Conservation (phyloP, 441 rosid genomes). For the Sinapis alba region DNA sequence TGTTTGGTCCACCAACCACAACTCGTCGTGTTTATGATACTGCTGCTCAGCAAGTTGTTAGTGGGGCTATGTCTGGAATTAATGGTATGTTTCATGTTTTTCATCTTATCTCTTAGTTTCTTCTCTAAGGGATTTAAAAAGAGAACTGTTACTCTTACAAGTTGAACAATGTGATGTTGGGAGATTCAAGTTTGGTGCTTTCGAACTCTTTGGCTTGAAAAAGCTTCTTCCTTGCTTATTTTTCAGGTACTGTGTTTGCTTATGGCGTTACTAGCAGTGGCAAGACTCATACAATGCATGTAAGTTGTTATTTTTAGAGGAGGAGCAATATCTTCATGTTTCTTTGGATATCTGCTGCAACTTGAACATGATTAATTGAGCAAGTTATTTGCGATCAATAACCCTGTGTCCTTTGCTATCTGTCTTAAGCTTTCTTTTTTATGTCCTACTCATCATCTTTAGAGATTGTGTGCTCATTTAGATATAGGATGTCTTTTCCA, state of each 20-base stretch:
- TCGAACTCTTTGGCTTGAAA: conserved; percentile 4
- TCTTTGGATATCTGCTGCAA: conserved; percentile 9
- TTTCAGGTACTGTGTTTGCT: conserved; percentile 95
- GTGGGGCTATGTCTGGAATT: conserved; percentile 90
- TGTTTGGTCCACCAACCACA: conserved; percentile 95
- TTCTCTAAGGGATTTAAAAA: not conserved
- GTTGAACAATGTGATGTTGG: conserved; percentile 24
- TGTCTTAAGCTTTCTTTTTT: not conserved
- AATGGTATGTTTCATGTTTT: conserved; percentile 55
- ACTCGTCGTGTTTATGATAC: conserved; percentile 88
- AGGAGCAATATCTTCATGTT: not conserved
- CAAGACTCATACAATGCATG: conserved; percentile 99
- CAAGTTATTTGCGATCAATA: not conserved
- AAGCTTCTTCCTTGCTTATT: conserved; percentile 9
- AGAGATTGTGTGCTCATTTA: conserved; percentile 1
- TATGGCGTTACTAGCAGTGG: conserved; percentile 99
- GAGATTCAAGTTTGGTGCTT: conserved; percentile 3
- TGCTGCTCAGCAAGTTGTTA: conserved; percentile 87
- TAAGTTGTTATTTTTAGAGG: conserved; percentile 46
- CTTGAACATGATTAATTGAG: not conserved
- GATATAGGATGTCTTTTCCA: conserved; percentile 9
- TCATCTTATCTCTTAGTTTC: not conserved
- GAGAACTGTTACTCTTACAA: not conserved
- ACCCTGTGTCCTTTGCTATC: not conserved
- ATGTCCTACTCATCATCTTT: not conserved